Evolutionary conservation across 305 asterid species (phyloP).

Genomic region (Solanum hybrid): DNA sequence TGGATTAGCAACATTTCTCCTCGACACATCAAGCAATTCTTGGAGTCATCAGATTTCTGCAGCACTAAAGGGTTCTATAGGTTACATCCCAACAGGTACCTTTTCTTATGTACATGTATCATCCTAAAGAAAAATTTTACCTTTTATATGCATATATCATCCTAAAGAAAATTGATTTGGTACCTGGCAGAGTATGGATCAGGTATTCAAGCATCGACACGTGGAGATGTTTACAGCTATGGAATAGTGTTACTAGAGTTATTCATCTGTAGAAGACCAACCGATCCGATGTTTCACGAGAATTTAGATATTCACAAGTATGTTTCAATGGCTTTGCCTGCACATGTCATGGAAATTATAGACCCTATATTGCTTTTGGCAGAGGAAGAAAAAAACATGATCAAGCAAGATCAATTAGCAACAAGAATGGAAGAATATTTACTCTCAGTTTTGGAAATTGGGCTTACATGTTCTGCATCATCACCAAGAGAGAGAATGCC

Average conservation of each 20-base stretch:
- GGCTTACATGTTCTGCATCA: slow-evolving; percentile 1
- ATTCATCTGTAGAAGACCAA: slow-evolving; percentile 33
- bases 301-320: slow-evolving; percentile 21
- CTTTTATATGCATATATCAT: no score
- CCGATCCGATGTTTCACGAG: slow-evolving; percentile 24
- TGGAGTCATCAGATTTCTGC: slow-evolving; percentile 8
- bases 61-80: slow-evolving; percentile 34
- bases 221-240: slow-evolving; percentile 35
- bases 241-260: slow-evolving; percentile 35
- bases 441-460: background rate
- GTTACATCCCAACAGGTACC: slow-evolving; percentile 37
- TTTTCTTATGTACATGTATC: background rate
- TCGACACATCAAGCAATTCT: slow-evolving; percentile 4
- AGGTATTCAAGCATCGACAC: slow-evolving; percentile 16
- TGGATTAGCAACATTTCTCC: slow-evolving; percentile 28
- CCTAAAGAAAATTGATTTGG: background rate
- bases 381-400: background rate
- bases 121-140: no score
- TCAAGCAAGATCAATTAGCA: background rate
- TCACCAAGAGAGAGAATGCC: background rate
- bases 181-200: slow-evolving; percentile 27
- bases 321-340: slow-evolving; percentile 29
- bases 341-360: slow-evolving; percentile 14
- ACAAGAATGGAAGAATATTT: background rate
- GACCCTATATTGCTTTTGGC: slow-evolving; percentile 13